Evolutionary conservation across 2,329 filamentous ascomycete genomes (phyloP), one percentile per base, ranked within the genome.

Genomic region (Phialophora macrospora): DNA sequence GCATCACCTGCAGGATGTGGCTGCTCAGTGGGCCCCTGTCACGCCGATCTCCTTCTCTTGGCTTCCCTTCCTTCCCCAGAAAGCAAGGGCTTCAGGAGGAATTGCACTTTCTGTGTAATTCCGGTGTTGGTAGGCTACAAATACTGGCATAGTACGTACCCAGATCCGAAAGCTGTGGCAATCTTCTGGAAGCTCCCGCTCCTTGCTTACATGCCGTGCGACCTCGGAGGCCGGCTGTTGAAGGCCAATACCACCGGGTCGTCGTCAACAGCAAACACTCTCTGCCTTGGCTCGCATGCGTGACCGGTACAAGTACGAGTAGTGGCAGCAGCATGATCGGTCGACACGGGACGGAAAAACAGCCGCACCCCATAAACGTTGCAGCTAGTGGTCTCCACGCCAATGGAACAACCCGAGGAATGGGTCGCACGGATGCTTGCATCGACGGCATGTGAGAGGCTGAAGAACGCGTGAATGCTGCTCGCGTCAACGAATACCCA

Each of bases 341-440:
- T 41, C 34, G 34, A 41, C 34, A 41, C 34, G 7, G 34, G 12
- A 17, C 2, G 34, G 14, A 4, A 38, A 5, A 14, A 6, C 34
- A 2, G 38, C 38, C 38, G n/a, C 17, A 20, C 7, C 38, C 38
- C 38, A n/a, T 20, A 17, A 9, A 30, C 1, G 38, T 20, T 6
- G 14, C 17, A 44, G 38, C 38, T 44, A 2, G 38, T 44, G 6
- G 38, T 44, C 38, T 44, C 17, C 38, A 44, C 38, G 26, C 44
- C 56, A 22, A 55, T 34, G 61, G 65, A 62, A 60, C 57, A 58
- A 59, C 62, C 65, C 62, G 62, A 67, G 62, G 65, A 64, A 67
- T 67, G 65, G 62, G 56, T 28, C 46, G 62, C 62, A 64, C 65
- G 52, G 59, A 55, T 46, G 60, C 59, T 49, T 24, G 55, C 60